Evolutionary conservation across 768 basidiomycete genomes (phyloP).

Genomic region (Roridomyces roridus): DNA sequence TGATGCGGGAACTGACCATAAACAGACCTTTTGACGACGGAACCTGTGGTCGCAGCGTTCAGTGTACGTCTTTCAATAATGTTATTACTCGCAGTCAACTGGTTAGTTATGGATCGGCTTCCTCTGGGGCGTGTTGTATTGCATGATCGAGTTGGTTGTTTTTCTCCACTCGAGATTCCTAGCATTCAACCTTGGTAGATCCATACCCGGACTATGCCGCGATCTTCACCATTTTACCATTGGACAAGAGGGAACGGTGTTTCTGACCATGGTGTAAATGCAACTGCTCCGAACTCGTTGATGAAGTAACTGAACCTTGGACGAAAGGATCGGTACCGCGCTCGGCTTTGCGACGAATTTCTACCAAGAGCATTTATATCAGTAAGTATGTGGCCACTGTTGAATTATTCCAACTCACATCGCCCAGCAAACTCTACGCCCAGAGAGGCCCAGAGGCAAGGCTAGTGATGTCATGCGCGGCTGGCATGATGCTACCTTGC

Average conservation of each 20-base stretch:
- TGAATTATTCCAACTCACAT: neutral
- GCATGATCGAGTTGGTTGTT: conserved; percentile 57
- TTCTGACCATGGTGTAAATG: conserved; percentile 49
- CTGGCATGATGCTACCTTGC: conserved; percentile 51
- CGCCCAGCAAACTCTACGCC: conserved; percentile 30
- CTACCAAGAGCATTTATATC: conserved; percentile 51
- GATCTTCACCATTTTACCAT: conserved; percentile 54
- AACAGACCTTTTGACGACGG: conserved; percentile 36
- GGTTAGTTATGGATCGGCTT: conserved; percentile 49
- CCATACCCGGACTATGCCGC: conserved; percentile 53
- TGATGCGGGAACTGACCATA: too few relatives aligned
- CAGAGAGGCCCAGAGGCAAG: conserved; percentile 53
- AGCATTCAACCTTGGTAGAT: conserved; percentile 37
- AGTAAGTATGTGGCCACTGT: conserved; percentile 28
- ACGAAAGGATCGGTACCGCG: conserved; percentile 45
- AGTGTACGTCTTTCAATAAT: too few relatives aligned
- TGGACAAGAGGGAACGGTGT: conserved; percentile 56
- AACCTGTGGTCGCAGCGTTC: conserved; percentile 31
- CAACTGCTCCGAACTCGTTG: neutral
- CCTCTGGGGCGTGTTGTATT: conserved; percentile 54
- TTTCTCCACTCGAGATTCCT: too few relatives aligned
- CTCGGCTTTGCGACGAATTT: conserved; percentile 50
- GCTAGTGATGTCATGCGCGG: conserved; percentile 54
- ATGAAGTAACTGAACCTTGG: neutral
- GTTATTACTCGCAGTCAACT: too few relatives aligned